phyloP scores from a whole-genome alignment of 1,139 yeast genomes.

The Suhomyces anneliseae region DNA sequence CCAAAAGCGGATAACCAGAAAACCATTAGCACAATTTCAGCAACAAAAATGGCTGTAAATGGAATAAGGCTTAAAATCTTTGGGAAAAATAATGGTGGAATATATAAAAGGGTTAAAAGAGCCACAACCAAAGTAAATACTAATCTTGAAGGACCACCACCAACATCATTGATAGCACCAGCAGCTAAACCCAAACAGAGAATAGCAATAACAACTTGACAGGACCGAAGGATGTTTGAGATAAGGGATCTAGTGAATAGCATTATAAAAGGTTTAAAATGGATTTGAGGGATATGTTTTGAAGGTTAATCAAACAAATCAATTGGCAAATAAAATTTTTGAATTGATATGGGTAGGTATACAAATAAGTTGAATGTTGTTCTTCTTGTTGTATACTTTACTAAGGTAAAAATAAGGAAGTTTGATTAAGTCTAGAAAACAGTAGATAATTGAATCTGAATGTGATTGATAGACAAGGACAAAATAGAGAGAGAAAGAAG shows the following conservation, averaged over 20 bases:
- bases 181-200: conserved; percentile 29
- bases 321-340: too few relatives aligned
- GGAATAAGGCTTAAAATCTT: conserved; percentile 18
- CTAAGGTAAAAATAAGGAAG: too few relatives aligned
- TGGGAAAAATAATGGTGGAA: conserved; percentile 16
- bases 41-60: conserved; percentile 16
- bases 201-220: conserved; percentile 26
- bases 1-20: conserved; percentile 21
- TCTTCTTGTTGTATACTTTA: not conserved
- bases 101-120: conserved; percentile 24
- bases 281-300: not conserved
- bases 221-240: conserved; percentile 5
- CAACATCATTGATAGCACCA: conserved; percentile 17
- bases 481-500: too few relatives aligned
- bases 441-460: too few relatives aligned
- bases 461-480: too few relatives aligned
- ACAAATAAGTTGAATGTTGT: not conserved
- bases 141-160: conserved; percentile 14
- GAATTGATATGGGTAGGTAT: not conserved
- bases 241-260: conserved; percentile 1
- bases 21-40: conserved; percentile 22
- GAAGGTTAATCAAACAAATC: not conserved
- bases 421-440: too few relatives aligned
- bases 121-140: conserved; percentile 24
- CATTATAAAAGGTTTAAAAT: not conserved